Conservation (phyloP, 1,139 yeast species). For the Pichia sp. region DNA sequence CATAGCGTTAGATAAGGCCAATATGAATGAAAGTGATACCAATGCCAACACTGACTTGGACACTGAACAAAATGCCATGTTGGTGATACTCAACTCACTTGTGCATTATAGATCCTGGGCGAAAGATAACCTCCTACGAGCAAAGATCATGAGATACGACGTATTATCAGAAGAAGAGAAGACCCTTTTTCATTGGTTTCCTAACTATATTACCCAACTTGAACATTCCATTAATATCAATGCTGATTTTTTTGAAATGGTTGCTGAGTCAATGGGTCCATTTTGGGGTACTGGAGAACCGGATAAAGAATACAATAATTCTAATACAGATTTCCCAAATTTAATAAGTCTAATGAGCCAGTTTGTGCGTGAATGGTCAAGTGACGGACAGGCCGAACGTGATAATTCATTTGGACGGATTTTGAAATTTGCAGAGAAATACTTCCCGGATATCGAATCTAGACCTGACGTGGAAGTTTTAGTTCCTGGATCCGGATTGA, state of each 20-base stretch:
- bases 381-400: slow-evolving; percentile 58
- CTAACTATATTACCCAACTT: slow-evolving; percentile 43
- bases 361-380: slow-evolving; percentile 74
- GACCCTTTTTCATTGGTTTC: slow-evolving; percentile 51
- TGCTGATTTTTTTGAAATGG: slow-evolving; percentile 43
- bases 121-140: slow-evolving; percentile 29
- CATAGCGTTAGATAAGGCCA: no score
- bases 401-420: slow-evolving; percentile 45
- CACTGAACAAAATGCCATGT: slow-evolving; percentile 31
- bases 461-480: slow-evolving; percentile 49
- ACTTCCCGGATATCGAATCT: slow-evolving; percentile 41
- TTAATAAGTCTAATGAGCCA: slow-evolving; percentile 64
- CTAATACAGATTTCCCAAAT: slow-evolving; percentile 53
- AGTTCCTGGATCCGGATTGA: slow-evolving; percentile 86
- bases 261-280: slow-evolving; percentile 47
- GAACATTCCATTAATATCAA: slow-evolving; percentile 49
- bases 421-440: slow-evolving; percentile 40
- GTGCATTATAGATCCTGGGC: slow-evolving; percentile 34
- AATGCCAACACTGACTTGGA: no score
- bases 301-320: slow-evolving; percentile 28
- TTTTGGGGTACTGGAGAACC: slow-evolving; percentile 55
- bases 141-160: slow-evolving; percentile 35
- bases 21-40: no score
- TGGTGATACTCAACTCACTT: slow-evolving; percentile 31
- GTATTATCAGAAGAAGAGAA: slow-evolving; percentile 43